A percentile compares a stretch with the other conserved stretches of the same genome.
Evolutionary conservation across 768 basidiomycete genomes (phyloP).

Genomic region (Exsudoporus frostii): DNA sequence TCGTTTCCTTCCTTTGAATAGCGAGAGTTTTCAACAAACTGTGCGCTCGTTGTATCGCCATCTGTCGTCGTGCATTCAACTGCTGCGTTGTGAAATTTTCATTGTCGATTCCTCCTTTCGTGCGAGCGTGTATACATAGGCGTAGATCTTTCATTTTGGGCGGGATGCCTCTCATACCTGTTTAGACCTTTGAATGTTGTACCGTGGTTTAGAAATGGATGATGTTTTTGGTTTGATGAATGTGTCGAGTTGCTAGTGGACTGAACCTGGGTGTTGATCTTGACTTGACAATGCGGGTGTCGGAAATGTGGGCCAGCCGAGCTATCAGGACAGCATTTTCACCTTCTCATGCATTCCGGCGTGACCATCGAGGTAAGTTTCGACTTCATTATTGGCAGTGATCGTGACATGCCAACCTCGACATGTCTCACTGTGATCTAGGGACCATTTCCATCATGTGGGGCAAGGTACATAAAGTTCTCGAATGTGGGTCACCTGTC

Average conservation of each 20-base stretch:
- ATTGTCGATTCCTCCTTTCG: background rate
- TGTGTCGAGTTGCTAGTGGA: background rate
- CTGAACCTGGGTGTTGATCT: background rate
- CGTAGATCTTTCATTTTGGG: background rate
- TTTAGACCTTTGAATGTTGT: background rate
- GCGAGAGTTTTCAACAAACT: constrained; percentile 26
- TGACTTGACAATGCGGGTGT: no score
- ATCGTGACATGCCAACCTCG: background rate
- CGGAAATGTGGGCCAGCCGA: no score
- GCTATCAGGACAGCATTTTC: no score
- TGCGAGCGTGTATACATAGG: background rate
- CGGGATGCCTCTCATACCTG: background rate
- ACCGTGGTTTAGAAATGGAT: constrained; percentile 6
- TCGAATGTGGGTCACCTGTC: no score
- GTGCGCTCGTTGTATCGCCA: background rate
- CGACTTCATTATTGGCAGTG: background rate
- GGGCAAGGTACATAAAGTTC: no score
- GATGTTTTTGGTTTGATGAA: background rate
- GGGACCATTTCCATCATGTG: no score
- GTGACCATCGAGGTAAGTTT: no score
- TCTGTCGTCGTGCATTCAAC: constrained; percentile 15
- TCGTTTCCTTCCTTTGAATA: background rate
- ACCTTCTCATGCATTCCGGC: no score
- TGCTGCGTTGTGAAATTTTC: background rate
- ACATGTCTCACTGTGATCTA: background rate